Percentiles rank a stretch among this genome's conserved stretches.
Evolutionary conservation across 306 rosid genomes (phyloP).

Genomic region (Heteromeles arbutifolia): DNA sequence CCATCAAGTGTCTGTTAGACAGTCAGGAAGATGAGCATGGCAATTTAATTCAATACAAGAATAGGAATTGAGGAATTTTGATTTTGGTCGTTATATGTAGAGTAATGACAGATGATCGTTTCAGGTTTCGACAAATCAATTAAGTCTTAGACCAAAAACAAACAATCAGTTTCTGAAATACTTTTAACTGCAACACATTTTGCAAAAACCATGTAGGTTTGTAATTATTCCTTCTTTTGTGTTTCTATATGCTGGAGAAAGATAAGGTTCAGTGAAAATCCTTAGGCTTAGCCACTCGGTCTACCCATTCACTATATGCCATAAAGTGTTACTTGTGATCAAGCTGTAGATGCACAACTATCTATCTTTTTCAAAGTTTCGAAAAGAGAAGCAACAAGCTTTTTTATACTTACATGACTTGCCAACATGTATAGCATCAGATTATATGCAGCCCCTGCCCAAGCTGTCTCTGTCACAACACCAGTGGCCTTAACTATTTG

Average conservation of each 20-base stretch:
- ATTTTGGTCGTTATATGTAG: background rate
- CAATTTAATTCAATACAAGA: background rate
- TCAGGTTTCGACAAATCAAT: background rate
- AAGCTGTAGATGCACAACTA: background rate
- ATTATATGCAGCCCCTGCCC: constrained; percentile 99
- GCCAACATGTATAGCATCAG: constrained; percentile 92
- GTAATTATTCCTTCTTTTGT: background rate
- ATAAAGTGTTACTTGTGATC: background rate
- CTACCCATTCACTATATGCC: background rate
- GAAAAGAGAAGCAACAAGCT: background rate
- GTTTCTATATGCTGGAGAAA: background rate
- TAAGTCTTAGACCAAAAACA: background rate
- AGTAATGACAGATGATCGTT: background rate
- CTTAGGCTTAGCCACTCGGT: background rate
- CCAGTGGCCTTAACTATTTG: constrained; percentile 85
- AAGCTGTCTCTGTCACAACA: constrained; percentile 82
- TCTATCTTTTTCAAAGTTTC: background rate
- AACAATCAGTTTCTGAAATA: background rate
- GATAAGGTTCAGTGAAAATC: background rate
- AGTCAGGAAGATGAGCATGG: background rate
- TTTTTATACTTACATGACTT: constrained; percentile 72
- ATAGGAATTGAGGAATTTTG: background rate
- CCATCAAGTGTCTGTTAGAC: background rate
- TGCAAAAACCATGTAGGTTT: background rate
- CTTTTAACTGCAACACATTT: background rate